Base-by-base conservation (phyloP, 78 protist genomes). In the Speleostelium caveatum region DNA sequence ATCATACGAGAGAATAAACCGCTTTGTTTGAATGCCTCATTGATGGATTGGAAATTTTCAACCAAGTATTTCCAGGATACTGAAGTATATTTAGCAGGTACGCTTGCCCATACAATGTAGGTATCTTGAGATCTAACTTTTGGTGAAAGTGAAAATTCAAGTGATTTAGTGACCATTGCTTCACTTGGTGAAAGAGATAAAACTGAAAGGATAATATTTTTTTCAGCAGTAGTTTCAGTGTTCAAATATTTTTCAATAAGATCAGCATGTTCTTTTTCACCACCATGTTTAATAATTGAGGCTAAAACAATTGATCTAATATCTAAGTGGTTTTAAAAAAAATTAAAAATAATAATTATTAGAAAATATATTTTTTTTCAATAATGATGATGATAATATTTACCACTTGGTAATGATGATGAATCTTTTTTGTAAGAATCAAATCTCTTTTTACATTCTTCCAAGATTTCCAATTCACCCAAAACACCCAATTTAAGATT, bases 401-500 rank as follows among this genome's bases (percentile, higher is more conserved):
- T n/a, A n/a, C n/a, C 93, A 28, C 56, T 38, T 45, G 86, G 75
- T 36, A 86, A 36, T 24, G 79, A 19, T 14, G 61, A 16, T 7
- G 77, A 21, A 5, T 61, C 67, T 0, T n/a, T 35, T 51, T 71
- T 60, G 53, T 24, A 66, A 36, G 19, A 19, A 17, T 33, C 93
- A 33, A 73, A 86, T 58, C 83, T 72, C 26, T 86, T 86, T 30
- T 41, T 73, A 26, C 66, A 75, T 45, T 86, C 93, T 4, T n/a
- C 74, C 6, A 86, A 33, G 55, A 72, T 45, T 1, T 63, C 71
- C 0, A 1, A 39, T 35, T 59, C 32, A 55, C 78, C 92, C 35
- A 65, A 38, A 2, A 42, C 38, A 68, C 85, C 93, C 2, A 76
- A 63, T 38, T 45, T 58, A 7, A 32, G 3, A n/a, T 33, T 45